Conservation (phyloP, 495 filamentous ascomycete species). For the Elasticomyces elasticus region DNA sequence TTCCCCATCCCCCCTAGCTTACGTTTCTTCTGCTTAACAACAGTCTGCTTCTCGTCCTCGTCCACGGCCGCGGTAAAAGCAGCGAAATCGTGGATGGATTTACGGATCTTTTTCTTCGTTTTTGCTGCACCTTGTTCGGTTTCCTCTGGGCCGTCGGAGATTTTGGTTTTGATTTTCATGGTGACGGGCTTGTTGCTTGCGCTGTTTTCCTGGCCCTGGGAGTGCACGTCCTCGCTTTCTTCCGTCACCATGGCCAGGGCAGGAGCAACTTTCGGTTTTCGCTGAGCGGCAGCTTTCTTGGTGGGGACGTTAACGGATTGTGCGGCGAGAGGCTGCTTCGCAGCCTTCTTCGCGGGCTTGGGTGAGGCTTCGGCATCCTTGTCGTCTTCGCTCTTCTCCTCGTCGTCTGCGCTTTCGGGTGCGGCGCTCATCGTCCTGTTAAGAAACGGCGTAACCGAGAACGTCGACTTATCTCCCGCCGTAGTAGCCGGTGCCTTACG, state of each 20-base stretch:
- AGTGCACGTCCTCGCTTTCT: slow-evolving; percentile 29
- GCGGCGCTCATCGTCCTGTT: slow-evolving; percentile 60
- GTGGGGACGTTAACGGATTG: slow-evolving; percentile 30
- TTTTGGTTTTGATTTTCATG: slow-evolving; percentile 21
- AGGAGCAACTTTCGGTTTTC: slow-evolving; percentile 27
- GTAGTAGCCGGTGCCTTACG: slow-evolving; percentile 32
- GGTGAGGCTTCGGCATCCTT: slow-evolving; percentile 11
- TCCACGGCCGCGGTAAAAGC: slow-evolving; percentile 36
- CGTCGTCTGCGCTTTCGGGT: slow-evolving; percentile 36
- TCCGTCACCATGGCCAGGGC: slow-evolving; percentile 45
- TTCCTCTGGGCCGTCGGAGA: slow-evolving; percentile 24
- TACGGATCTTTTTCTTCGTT: slow-evolving; percentile 27
- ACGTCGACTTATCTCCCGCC: slow-evolving; percentile 76
- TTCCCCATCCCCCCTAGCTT: slow-evolving; percentile 51
- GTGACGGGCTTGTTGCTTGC: slow-evolving; percentile 13
- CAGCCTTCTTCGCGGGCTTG: slow-evolving; percentile 19
- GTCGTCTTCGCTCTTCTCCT: slow-evolving; percentile 21
- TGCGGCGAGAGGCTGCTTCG: slow-evolving; percentile 21
- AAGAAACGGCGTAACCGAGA: slow-evolving; percentile 86
- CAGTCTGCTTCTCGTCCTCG: slow-evolving; percentile 46
- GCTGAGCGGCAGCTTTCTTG: slow-evolving; percentile 24
- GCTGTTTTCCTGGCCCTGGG: slow-evolving; percentile 21
- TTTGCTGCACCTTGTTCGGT: slow-evolving; percentile 7
- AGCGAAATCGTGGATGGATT: slow-evolving; percentile 33
- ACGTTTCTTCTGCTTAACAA: slow-evolving; percentile 60